Evolutionary conservation across 176 grass and related monocot genomes (phyloP).

Genomic region (Triticum dicoccoides): DNA sequence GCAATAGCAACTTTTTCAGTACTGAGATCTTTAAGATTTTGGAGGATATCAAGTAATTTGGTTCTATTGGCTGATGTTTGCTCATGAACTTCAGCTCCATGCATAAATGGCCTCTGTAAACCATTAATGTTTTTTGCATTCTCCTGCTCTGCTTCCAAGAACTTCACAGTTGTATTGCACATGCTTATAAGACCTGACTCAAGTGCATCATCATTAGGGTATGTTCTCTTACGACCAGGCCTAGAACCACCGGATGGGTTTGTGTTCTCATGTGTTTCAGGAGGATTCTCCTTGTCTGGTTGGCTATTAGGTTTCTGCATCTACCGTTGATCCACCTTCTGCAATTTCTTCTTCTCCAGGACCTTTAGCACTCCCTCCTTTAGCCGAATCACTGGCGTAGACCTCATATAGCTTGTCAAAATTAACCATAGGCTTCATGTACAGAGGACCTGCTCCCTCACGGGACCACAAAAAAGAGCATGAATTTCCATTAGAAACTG

Average conservation of each 20-base stretch:
- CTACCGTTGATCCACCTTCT: neutral
- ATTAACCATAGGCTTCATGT: neutral
- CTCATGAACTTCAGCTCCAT: neutral
- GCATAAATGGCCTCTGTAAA: neutral
- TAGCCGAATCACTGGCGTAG: neutral
- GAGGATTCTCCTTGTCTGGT: neutral
- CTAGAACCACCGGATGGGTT: neutral
- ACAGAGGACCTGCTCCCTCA: neutral
- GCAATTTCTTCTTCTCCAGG: neutral
- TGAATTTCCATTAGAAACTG: neutral
- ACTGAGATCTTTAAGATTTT: neutral
- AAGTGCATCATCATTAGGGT: neutral
- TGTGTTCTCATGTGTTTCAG: neutral
- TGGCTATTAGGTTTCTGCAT: neutral
- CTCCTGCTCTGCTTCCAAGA: neutral
- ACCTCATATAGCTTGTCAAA: neutral
- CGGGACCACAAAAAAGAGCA: neutral
- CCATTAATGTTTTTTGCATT: neutral
- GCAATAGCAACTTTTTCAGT: neutral
- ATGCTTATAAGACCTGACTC: neutral
- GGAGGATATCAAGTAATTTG: neutral
- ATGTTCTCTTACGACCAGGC: neutral
- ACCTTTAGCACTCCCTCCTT: slow-evolving; percentile 1
- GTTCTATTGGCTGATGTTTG: neutral
- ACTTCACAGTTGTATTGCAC: neutral